These are phyloP conservation scores for Gossypium arboreum DNA, from an alignment of 345 rosid species.

Conservation along the genomic window DNA sequence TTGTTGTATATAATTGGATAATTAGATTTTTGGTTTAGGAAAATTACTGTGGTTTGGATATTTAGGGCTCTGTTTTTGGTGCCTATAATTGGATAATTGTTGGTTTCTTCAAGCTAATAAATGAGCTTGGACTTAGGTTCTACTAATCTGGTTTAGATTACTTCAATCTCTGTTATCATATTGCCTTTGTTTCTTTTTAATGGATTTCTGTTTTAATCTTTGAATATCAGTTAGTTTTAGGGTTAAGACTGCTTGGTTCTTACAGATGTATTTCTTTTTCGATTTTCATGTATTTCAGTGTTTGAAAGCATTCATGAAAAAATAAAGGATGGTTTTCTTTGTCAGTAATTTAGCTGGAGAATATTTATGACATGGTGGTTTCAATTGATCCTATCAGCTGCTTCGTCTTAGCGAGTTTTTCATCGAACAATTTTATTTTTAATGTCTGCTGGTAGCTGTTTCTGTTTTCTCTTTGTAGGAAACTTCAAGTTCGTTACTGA, in stretches of 20 bases:
- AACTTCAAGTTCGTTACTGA: not conserved
- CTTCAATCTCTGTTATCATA: not conserved
- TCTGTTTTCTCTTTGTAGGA: not conserved
- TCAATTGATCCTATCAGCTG: constrained; percentile 9
- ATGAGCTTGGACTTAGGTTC: not conserved
- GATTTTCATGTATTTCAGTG: not conserved
- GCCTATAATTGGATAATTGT: constrained; percentile 4
- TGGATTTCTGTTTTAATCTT: not conserved
- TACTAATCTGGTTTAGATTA: not conserved
- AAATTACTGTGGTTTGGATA: not conserved
- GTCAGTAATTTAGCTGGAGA: not conserved
- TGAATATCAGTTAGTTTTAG: not conserved
- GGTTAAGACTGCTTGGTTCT: not conserved
- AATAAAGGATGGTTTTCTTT: not conserved
- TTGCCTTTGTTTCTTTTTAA: not conserved
- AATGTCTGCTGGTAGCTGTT: not conserved
- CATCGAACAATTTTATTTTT: not conserved
- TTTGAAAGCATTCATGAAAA: not conserved
- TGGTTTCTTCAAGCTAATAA: not conserved
- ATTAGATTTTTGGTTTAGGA: not conserved
- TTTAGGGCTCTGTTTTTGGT: not conserved
- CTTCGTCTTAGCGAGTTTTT: not conserved
- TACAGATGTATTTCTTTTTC: not conserved
- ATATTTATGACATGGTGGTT: not conserved
- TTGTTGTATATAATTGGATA: constrained; percentile 13